Evolutionary conservation across 2,329 filamentous ascomycete genomes (phyloP), one percentile per base, ranked within the genome.

Genomic region (Rhinocladiella similis): DNA sequence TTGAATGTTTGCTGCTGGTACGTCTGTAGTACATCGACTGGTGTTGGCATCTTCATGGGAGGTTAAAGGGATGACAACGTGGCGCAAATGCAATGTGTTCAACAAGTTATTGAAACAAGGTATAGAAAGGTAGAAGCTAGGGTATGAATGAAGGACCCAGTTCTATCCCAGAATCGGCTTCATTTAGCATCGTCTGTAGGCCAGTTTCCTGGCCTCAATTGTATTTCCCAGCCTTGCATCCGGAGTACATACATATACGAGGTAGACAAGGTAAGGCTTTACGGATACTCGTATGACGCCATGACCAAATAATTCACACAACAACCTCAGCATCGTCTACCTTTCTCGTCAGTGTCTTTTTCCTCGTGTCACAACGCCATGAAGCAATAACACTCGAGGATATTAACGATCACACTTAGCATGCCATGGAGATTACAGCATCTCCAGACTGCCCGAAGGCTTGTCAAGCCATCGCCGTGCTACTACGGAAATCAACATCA

Each of bases 391-490:
- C 38, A 41, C 5, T 12, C 16, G 3, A 7, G 5, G 38, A 16
- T 5, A n/a, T 22, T 22, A n/a, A 22, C 14, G n/a, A 22, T 20
- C 22, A 5, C 16, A 22, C 25, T 33, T 49, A 59, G 59, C 53
- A 61, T 61, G 59, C 47, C 53, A 61, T 61, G 59, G 59, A 51
- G 53, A 53, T 18, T 35, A 19, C 39, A 14, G 12, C 42, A 53
- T 50, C 56, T 61, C 42, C 53, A 56, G 45, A 50, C 56, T 16
- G 45, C 29, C 38, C 22, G 4, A 22, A 13, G 46, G 20, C 45
- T n/a, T 6, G n/a, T 41, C 38, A 41, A 9, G 10, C 18, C 38
- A 10, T 18, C 22, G 3, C 51, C 27, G 27, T 42, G 20, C 25
- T 35, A 25, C 47, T 12, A 42, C 22, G 19, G 14, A 41, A 3